phyloP scores from a whole-genome alignment of 495 filamentous ascomycete genomes.

The Daldinia bambusicola region DNA sequence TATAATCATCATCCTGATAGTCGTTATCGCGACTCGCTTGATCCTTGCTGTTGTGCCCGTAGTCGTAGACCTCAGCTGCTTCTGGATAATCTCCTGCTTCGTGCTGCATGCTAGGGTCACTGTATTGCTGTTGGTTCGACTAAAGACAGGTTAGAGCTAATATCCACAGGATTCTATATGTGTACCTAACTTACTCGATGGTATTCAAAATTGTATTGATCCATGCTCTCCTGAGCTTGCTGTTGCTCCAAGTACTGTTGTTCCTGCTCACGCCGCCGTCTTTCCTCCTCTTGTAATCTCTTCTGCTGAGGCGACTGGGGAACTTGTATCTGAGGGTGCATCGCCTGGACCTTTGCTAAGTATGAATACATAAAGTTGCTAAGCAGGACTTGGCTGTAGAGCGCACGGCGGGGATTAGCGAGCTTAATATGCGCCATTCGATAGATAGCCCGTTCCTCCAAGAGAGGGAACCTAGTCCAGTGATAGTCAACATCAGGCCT shows the following conservation, averaged over 20 bases:
- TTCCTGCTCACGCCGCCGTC: slow-evolving; percentile 72
- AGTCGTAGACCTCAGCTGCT: slow-evolving; percentile 60
- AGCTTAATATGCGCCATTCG: slow-evolving; percentile 99
- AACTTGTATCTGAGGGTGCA: slow-evolving; percentile 91
- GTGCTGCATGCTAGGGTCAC: slow-evolving; percentile 53
- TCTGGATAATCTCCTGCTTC: slow-evolving; percentile 58
- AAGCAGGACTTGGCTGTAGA: slow-evolving; percentile 95
- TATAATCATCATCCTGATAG: slow-evolving; percentile 46
- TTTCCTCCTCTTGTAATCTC: slow-evolving; percentile 68
- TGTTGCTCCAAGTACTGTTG: slow-evolving; percentile 64
- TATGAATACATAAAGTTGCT: slow-evolving; percentile 99
- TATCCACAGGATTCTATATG: not conserved
- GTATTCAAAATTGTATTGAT: slow-evolving; percentile 62
- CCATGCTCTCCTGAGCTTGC: slow-evolving; percentile 56
- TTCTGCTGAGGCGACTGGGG: slow-evolving; percentile 72
- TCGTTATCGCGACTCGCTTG: slow-evolving; percentile 34
- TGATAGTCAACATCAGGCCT: slow-evolving; percentile 91
- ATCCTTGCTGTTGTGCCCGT: slow-evolving; percentile 55
- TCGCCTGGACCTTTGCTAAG: slow-evolving; percentile 96
- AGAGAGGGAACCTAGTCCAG: slow-evolving; percentile 94
- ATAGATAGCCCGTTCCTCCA: slow-evolving; percentile 97
- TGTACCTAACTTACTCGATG: slow-evolving; percentile 62
- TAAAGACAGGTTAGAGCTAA: slow-evolving; percentile 40
- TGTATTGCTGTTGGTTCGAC: slow-evolving; percentile 54
- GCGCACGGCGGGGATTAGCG: slow-evolving; percentile 89